These are phyloP conservation scores for Paracoccidioides lutzii DNA, from an alignment of 2,329 filamentous ascomycete species.

Conservation along the genomic window DNA sequence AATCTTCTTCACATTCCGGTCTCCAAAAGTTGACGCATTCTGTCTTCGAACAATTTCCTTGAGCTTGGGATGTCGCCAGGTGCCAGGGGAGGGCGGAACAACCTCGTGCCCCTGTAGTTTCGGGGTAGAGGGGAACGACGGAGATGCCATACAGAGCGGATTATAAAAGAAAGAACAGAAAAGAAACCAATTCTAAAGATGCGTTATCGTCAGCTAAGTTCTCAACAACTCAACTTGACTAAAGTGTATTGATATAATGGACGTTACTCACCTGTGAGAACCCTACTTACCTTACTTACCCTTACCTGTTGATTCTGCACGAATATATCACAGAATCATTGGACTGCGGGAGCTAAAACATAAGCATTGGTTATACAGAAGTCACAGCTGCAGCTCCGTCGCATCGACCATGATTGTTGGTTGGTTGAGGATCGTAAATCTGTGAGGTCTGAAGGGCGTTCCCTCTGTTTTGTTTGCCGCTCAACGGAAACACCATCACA, in stretches of 20 bases:
- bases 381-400: background rate
- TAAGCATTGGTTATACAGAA: background rate
- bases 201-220: background rate
- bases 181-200: background rate
- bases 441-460: background rate
- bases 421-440: background rate
- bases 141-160: slow-evolving; percentile 20
- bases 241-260: background rate
- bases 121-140: slow-evolving; percentile 31
- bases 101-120: slow-evolving; percentile 19
- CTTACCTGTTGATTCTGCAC: slow-evolving; percentile 10
- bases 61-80: slow-evolving; percentile 81
- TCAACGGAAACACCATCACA: background rate
- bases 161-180: background rate
- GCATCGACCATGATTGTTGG: background rate
- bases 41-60: slow-evolving; percentile 76
- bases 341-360: background rate
- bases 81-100: slow-evolving; percentile 44
- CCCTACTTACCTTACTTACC: slow-evolving; percentile 14
- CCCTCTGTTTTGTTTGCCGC: background rate
- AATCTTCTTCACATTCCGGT: slow-evolving; percentile 60
- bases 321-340: slow-evolving; percentile 1
- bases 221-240: background rate
- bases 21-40: slow-evolving; percentile 63
- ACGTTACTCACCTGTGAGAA: slow-evolving; percentile 2